Evolutionary conservation across 1,284 basidiomycete genomes (phyloP).

Genomic region (Fomitopsis schrenkii): DNA sequence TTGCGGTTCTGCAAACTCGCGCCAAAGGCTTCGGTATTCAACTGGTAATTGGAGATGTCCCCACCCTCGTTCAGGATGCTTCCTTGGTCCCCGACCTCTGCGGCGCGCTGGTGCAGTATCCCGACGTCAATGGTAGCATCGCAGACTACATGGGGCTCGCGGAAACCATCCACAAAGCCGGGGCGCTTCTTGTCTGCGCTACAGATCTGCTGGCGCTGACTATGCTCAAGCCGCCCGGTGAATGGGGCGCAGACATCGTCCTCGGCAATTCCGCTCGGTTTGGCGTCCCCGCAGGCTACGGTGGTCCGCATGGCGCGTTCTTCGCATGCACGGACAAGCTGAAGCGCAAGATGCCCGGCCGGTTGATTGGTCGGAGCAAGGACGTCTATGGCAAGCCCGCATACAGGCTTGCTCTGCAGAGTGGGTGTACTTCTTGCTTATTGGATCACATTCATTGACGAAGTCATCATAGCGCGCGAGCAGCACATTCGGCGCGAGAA

Average conservation of each 20-base stretch:
- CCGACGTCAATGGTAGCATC: constrained; percentile 86
- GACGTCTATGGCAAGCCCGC: constrained; percentile 84
- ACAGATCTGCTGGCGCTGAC: constrained; percentile 93
- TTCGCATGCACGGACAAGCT: constrained; percentile 92
- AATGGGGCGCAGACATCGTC: constrained; percentile 98
- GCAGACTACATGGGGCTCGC: constrained; percentile 74
- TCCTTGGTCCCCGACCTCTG: constrained; percentile 64
- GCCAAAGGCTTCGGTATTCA: constrained; percentile 89
- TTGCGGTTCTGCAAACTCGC: constrained; percentile 82
- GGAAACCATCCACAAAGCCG: constrained; percentile 67
- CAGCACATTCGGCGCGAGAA: constrained; percentile 97
- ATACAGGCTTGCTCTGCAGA: constrained; percentile 92
- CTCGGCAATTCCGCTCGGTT: constrained; percentile 95
- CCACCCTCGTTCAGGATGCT: constrained; percentile 49
- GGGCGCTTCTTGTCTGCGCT: constrained; percentile 82
- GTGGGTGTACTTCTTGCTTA: constrained; percentile 40
- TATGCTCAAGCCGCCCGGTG: constrained; percentile 92
- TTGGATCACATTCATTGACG: constrained; percentile 7
- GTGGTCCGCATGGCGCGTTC: constrained; percentile 93
- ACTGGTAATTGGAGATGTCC: constrained; percentile 64
- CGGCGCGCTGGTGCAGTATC: constrained; percentile 90
- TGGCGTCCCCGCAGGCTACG: constrained; percentile 89
- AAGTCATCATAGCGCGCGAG: constrained; percentile 71
- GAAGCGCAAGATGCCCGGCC: constrained; percentile 97
- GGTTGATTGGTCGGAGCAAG: constrained; percentile 88